A percentile compares a stretch with the other conserved stretches of the same genome.
phyloP scores from a whole-genome alignment of 495 filamentous ascomycete species.

The Penicillium verhagenii region DNA sequence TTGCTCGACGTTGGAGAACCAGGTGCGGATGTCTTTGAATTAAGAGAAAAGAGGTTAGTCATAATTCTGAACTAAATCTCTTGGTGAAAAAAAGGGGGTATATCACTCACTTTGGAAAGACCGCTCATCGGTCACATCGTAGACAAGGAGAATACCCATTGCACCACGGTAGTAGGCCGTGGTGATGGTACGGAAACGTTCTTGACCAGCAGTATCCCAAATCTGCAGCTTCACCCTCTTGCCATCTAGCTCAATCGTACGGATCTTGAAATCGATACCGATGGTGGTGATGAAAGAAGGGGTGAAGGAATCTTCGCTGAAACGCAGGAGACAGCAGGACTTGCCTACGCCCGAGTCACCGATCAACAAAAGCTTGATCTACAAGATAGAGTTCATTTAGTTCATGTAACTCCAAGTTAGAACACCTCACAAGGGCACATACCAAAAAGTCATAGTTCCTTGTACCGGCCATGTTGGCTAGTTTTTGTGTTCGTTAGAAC shows the following conservation, averaged over 20 bases:
- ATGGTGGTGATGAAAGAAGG: constrained; percentile 99
- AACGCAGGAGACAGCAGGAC: constrained; percentile 96
- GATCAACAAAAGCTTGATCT: constrained; percentile 99
- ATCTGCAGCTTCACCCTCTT: constrained; percentile 99
- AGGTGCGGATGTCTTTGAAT: constrained; percentile 86
- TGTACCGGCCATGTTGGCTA: constrained; percentile 78
- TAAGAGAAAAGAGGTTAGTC: constrained; percentile 9
- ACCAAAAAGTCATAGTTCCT: constrained; percentile 99
- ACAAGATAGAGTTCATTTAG: constrained; percentile 9
- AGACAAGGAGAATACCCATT: constrained; percentile 97
- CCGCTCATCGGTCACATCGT: constrained; percentile 96
- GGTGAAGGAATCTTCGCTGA: constrained; percentile 98
- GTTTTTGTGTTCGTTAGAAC: constrained; percentile 5
- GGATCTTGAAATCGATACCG: constrained; percentile 99
- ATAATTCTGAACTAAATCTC: neutral
- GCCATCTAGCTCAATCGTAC: constrained; percentile 96
- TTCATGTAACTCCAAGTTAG: neutral
- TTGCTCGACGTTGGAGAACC: constrained; percentile 99
- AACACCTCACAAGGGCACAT: constrained; percentile 27
- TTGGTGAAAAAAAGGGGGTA: constrained; percentile 1
- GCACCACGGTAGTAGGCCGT: constrained; percentile 98
- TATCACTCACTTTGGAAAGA: constrained; percentile 96
- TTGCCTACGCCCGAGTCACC: constrained; percentile 98
- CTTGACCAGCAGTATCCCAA: constrained; percentile 98
- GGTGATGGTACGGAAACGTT: constrained; percentile 97